Base-by-base conservation (phyloP, 1,139 yeast species). In the Yamadazyma friedrichii region DNA sequence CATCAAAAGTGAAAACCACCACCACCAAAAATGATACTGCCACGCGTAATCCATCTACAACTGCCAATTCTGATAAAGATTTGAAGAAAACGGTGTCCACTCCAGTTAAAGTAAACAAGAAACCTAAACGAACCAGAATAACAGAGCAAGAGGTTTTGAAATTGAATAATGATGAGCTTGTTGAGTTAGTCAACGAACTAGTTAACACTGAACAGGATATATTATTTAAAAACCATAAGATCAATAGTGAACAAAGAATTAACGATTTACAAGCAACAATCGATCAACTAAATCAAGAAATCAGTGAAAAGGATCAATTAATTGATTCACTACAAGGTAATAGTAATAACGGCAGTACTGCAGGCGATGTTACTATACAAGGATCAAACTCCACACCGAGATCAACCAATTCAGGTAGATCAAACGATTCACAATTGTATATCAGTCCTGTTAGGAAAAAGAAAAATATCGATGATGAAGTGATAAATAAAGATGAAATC, bases 391-490 rank as follows among this genome's bases (percentile, higher is more conserved):
- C 29, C 5, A 26, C 29, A 6, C 24, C 13, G n/a, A 26, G 29
- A 26, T n/a, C 15, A n/a, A 6, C 9, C 4, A 13, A 13, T 27
- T 6, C 15, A 6, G 13, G 25, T 13, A n/a, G 12, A 20, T 12
- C 13, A 9, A 3, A 17, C n/a, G n/a, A 13, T 29, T 35, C 26
- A 15, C 12, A 16, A 10, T 36, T 50, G 13, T 50, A 43, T 33
- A 48, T 50, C 16, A 65, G 71, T 2, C 77, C 77, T 0, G 70
- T 71, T 17, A 50, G 73, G 33, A 61, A 60, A 51, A 58, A 62
- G 46, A 53, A 53, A 33, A 51, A 48, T 25, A 39, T 48, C 3
- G 55, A 53, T 37, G 54, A 57, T 12, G 59, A 56, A 35, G 41
- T 59, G 39, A 62, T 67, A 15, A 55, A 55, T 36, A 61, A 60